phyloP scores from a whole-genome alignment of 495 filamentous ascomycete genomes.

The Lepidopterella palustris region DNA sequence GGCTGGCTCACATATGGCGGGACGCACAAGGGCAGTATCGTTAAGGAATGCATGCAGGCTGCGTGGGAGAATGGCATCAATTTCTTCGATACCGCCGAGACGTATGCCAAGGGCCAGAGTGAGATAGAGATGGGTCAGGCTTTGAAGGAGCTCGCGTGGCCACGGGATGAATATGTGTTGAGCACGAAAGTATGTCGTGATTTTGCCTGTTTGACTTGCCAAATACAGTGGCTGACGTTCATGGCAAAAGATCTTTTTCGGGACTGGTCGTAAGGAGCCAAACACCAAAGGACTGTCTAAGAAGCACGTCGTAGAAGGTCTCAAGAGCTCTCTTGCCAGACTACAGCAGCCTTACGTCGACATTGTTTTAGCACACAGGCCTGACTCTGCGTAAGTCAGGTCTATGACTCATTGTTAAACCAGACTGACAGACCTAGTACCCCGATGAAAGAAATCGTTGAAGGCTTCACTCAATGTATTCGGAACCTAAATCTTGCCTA shows the following conservation, averaged over 20 bases:
- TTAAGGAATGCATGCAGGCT: slow-evolving; percentile 42
- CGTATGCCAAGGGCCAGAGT: slow-evolving; percentile 48
- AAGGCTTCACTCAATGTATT: slow-evolving; percentile 46
- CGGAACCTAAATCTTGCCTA: slow-evolving; percentile 43
- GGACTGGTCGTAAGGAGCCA: slow-evolving; percentile 44
- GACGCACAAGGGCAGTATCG: slow-evolving; percentile 39
- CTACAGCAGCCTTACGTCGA: slow-evolving; percentile 45
- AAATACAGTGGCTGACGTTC: background rate
- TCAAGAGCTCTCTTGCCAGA: slow-evolving; percentile 42
- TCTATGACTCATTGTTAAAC: background rate
- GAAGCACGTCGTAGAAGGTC: slow-evolving; percentile 46
- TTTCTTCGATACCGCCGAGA: slow-evolving; percentile 51
- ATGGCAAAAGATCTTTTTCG: slow-evolving; percentile 36
- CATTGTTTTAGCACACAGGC: slow-evolving; percentile 44
- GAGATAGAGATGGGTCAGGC: slow-evolving; percentile 54
- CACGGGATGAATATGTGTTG: slow-evolving; percentile 45
- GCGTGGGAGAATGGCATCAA: slow-evolving; percentile 52
- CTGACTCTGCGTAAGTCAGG: slow-evolving; percentile 36
- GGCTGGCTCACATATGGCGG: slow-evolving; percentile 33
- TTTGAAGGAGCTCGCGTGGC: slow-evolving; percentile 47
- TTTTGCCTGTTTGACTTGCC: background rate
- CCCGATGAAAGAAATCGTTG: slow-evolving; percentile 47
- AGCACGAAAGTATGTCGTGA: slow-evolving; percentile 29
- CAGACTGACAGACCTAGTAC: slow-evolving; percentile 23
- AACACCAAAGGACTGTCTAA: slow-evolving; percentile 43